Base-by-base conservation (phyloP, 2,329 filamentous ascomycete species). In the Colletotrichum sp. region DNA sequence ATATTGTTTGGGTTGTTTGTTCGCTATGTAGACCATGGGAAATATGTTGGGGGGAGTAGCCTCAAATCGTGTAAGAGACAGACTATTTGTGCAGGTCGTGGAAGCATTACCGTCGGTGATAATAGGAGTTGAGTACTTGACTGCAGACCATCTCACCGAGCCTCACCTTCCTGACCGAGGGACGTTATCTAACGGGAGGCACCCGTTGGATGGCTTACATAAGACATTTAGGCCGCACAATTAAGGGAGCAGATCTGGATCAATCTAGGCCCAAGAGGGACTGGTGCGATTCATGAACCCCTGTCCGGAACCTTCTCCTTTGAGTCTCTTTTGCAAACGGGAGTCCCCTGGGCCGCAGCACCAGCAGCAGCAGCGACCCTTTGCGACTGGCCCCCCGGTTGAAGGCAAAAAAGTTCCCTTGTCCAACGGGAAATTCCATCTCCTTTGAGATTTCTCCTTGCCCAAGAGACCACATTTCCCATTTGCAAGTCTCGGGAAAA, bases 171-270 rank as follows among this genome's bases (percentile, higher is more conserved):
- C n/a, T 68, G 48, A 59, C 52, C n/a, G 66, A 68, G 30, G 16
- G 24, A 18, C 34, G n/a, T 28, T 22, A 5, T 22, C 26, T 0
- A 52, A 52, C 44, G n/a, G 10, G 16, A 4, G 8, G 18, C 57
- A 59, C 24, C 18, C 8, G 6, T 16, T 15, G 3, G 0, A 0
- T 7, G 16, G 24, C 64, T 72, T 73, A 75, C 64, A 48, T 68
- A 75, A 75, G 64, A 64, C 55, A 68, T 48, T 30, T 59, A 75
- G 30, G 16, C 69, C n/a, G 28, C 57, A 64, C 32, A 57, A 76
- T 76, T 69, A 74, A 76, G 74, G 74, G 74, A 76, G 63, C 55
- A 75, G 73, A 73, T 68, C 74, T 69, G 71, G 74, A 74, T 60
- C 59, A 39, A 36, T 28, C 74, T 76, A 74, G 36, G 7, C 70